These are phyloP conservation scores for Hirschfeldia incana DNA, from an alignment of 345 rosid species.

Conservation along the genomic window DNA sequence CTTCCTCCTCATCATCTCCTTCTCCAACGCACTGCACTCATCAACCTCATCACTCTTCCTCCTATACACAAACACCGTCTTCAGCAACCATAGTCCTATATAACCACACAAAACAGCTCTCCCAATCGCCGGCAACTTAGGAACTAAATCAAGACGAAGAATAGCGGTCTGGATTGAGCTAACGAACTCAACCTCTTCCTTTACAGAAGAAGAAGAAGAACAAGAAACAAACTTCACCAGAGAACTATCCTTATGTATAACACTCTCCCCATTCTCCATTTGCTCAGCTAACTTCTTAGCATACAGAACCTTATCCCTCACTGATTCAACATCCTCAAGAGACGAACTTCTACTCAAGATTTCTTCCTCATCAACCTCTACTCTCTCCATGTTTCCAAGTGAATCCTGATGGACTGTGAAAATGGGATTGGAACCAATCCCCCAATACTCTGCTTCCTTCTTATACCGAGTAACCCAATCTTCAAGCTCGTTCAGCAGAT, in stretches of 20 bases:
- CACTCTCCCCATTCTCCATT: slow-evolving; percentile 60
- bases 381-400: slow-evolving; percentile 58
- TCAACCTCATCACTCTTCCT: slow-evolving; percentile 45
- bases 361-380: slow-evolving; percentile 60
- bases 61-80: slow-evolving; percentile 41
- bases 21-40: slow-evolving; percentile 57
- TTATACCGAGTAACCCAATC: slow-evolving; percentile 64
- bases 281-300: slow-evolving; percentile 66
- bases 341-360: slow-evolving; percentile 46
- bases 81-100: slow-evolving; percentile 53
- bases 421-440: slow-evolving; percentile 65
- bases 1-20: slow-evolving; percentile 92
- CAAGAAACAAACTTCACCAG: slow-evolving; percentile 60
- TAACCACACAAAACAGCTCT: slow-evolving; percentile 51
- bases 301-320: slow-evolving; percentile 45
- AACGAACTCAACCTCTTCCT: slow-evolving; percentile 43
- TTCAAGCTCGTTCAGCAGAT: slow-evolving; percentile 56
- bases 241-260: slow-evolving; percentile 65
- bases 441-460: slow-evolving; percentile 72
- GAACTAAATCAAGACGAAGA: slow-evolving; percentile 42
- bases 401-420: slow-evolving; percentile 58
- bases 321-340: slow-evolving; percentile 40
- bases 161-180: slow-evolving; percentile 40
- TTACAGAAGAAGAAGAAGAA: slow-evolving; percentile 14
- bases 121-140: slow-evolving; percentile 51